Base-by-base conservation (phyloP, 2,329 filamentous ascomycete genomes). In the Teratosphaeria viscida region DNA sequence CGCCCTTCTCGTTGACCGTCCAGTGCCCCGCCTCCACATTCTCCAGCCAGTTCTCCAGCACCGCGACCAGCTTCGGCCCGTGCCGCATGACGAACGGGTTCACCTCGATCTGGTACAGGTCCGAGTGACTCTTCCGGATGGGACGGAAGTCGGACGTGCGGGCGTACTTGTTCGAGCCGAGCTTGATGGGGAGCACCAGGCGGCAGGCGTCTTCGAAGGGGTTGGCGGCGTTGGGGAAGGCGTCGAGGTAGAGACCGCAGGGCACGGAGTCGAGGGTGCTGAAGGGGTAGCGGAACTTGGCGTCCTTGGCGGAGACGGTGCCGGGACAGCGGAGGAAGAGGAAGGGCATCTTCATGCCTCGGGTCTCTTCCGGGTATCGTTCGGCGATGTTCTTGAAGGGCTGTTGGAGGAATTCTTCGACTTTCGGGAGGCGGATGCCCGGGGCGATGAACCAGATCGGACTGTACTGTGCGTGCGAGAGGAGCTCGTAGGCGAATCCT, bases 221-320 rank as follows among this genome's bases (percentile, higher is more conserved):
- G 43, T 72, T 71, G 39, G 69, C 65, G 2, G 68, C 69, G 49
- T 70, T 70, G 3, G 68, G 68, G 55, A 71, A 69, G 5, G 67
- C 66, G 56, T 72, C 70, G 2, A 72, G 67, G 54, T 72, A 72
- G 2, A 72, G 62, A 6, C 70, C 70, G 59, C 70, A 71, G n/a
- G 70, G 70, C 2, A 72, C 70, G 2, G 61, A 59, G 11, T 71
- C 67, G 12, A 71, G 61, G 0, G 69, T 70, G 4, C 66, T 70
- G 56, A 70, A 72, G 0, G 70, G 70, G 49, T 67, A 72, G 52
- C 70, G 66, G 60, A 72, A 72, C 39, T 72, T 70, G 19, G 69
- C 69, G 19, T 71, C 68, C 56, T 68, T 69, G n/a, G 67, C 69
- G 5, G 63, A 63, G 10, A 72, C 67, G 1, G 57, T 63, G n/a